Evolutionary conservation across 305 asterid genomes (phyloP).

Genomic region (Fraxinus velutina): DNA sequence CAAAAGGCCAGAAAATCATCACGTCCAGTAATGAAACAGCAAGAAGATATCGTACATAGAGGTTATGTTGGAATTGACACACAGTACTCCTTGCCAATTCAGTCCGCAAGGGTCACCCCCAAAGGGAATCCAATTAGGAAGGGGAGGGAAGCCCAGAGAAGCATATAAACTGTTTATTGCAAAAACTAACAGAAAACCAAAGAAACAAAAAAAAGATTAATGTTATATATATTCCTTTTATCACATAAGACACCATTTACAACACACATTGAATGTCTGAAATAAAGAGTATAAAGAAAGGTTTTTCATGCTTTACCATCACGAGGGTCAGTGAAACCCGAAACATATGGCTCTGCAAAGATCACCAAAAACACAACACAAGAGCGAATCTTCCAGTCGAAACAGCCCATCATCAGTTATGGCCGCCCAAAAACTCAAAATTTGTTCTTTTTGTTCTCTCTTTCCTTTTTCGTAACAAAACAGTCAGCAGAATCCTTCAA

Average conservation of each 20-base stretch:
- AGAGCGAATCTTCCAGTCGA: conserved; percentile 31
- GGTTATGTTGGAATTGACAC: conserved; percentile 73
- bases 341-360: conserved; percentile 35
- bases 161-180: conserved; percentile 71
- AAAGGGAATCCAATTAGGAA: conserved; percentile 68
- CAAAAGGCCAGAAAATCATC: neutral
- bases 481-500: conserved; percentile 21
- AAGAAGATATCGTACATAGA: conserved; percentile 50
- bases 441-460: conserved; percentile 13
- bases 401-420: conserved; percentile 40
- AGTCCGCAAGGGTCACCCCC: conserved; percentile 95
- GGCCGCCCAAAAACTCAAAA: conserved; percentile 29
- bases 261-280: neutral
- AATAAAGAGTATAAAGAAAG: neutral
- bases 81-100: conserved; percentile 82
- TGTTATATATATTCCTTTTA: neutral
- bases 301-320: conserved; percentile 52
- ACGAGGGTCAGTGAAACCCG: conserved; percentile 71
- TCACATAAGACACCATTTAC: neutral
- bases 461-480: conserved; percentile 22
- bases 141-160: conserved; percentile 61
- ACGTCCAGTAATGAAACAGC: neutral
- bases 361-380: conserved; percentile 35
- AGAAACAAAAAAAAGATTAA: conserved; percentile 1
- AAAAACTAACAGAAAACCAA: conserved; percentile 47